Percentiles rank a stretch among this genome's conserved stretches.
Evolutionary conservation across 2,329 filamentous ascomycete species (phyloP).

Genomic region (Fusarium sp.): DNA sequence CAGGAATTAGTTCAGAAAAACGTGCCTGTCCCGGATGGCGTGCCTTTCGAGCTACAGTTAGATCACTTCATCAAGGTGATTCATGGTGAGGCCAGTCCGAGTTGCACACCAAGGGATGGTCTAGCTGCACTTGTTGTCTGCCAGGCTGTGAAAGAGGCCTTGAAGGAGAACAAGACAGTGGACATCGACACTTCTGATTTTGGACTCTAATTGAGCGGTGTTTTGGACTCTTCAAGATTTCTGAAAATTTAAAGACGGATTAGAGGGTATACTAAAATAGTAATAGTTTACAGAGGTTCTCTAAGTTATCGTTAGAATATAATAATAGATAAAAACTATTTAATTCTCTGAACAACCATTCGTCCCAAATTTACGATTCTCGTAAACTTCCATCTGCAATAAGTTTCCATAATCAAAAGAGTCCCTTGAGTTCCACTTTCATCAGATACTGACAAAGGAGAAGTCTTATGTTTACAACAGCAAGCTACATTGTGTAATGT

Average conservation of each 20-base stretch:
- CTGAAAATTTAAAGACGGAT: neutral
- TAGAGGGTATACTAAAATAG: neutral
- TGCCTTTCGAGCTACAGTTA: slow-evolving; percentile 63
- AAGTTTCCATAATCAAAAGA: too few relatives aligned
- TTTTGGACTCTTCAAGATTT: too few relatives aligned
- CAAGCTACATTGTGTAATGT: neutral
- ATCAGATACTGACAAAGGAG: too few relatives aligned
- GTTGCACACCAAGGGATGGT: slow-evolving; percentile 60
- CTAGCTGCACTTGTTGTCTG: slow-evolving; percentile 62
- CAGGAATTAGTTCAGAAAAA: slow-evolving; percentile 47
- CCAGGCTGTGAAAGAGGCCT: slow-evolving; percentile 58
- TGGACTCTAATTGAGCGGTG: neutral
- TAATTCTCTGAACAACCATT: neutral
- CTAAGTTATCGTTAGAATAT: accelerated
- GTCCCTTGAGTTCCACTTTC: neutral
- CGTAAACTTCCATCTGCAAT: too few relatives aligned
- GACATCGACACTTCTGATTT: slow-evolving; percentile 26
- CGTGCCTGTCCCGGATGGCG: slow-evolving; percentile 24
- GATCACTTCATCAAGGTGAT: slow-evolving; percentile 62
- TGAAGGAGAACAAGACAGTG: slow-evolving; percentile 47
- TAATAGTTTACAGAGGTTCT: too few relatives aligned
- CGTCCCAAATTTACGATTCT: too few relatives aligned
- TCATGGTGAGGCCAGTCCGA: slow-evolving; percentile 52
- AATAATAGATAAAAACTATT: neutral
- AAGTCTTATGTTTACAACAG: neutral